Conservation (phyloP, 345 rosid genomes). For the Excoecaria cochinchinensis region DNA sequence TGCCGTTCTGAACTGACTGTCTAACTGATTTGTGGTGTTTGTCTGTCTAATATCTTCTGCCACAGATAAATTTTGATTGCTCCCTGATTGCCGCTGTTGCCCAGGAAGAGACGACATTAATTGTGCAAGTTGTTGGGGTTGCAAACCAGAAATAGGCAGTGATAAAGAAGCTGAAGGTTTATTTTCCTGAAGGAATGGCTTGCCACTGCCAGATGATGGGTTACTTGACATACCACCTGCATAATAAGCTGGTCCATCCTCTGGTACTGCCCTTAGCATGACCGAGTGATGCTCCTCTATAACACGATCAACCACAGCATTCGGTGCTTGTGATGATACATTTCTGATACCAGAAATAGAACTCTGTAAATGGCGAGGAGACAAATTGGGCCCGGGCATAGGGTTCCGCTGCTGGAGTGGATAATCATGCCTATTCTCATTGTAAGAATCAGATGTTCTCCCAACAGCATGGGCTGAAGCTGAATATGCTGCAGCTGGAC, state of each 20-base stretch:
- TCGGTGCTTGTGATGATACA: slow-evolving; percentile 33
- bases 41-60: slow-evolving; percentile 36
- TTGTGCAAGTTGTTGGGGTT: slow-evolving; percentile 72
- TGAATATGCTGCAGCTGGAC: slow-evolving; percentile 30
- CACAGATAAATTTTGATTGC: slow-evolving; percentile 27
- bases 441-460: slow-evolving; percentile 35
- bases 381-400: slow-evolving; percentile 35
- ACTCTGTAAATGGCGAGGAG: slow-evolving; percentile 29
- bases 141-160: slow-evolving; percentile 35
- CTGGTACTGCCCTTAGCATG: slow-evolving; percentile 34
- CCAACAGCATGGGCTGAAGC: slow-evolving; percentile 37
- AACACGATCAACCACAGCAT: slow-evolving; percentile 20
- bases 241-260: slow-evolving; percentile 29
- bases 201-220: slow-evolving; percentile 31
- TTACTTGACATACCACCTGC: slow-evolving; percentile 30
- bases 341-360: slow-evolving; percentile 35
- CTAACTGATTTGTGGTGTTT: slow-evolving; percentile 31
- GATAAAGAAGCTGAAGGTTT: slow-evolving; percentile 41
- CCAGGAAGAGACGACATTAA: slow-evolving; percentile 66
- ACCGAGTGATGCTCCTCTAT: slow-evolving; percentile 33
- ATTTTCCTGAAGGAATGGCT: slow-evolving; percentile 36
- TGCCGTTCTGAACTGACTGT: slow-evolving; percentile 29
- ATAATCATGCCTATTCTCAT: slow-evolving; percentile 45
- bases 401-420: slow-evolving; percentile 31
- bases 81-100: slow-evolving; percentile 52